Evolutionary conservation across 2,329 filamentous ascomycete species (phyloP), one percentile per base, ranked within the genome.

Genomic region (Stemphylium beticola): DNA sequence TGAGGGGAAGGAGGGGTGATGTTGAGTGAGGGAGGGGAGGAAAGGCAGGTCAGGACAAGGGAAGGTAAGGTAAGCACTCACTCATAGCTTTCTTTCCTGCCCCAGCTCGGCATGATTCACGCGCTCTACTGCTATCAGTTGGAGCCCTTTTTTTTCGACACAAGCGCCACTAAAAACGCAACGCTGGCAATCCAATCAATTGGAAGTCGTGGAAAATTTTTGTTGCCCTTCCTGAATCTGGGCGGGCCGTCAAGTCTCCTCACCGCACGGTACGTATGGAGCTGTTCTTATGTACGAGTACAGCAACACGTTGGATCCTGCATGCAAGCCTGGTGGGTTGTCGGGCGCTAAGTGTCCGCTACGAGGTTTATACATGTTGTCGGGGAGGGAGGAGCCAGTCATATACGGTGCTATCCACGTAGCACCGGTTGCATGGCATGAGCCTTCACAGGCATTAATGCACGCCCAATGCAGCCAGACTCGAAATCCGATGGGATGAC

Each of bases 81-180:
- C 74, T 75, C 73, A 65, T 74, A 74, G 72, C 72, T 76, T 61
- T 69, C 66, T 53, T 71, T 73, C 61, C 71, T 71, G 57, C 71
- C 70, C 72, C 73, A 73, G 66, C 71, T 75, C 62, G 73, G 71
- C 74, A 76, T 76, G 62, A 61, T 67, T 62, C 63, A 60, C 57
- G 49, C 50, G 41, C 45, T 44, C 50, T 46, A 34, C 53, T 64
- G 53, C 61, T 65, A 66, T 66, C 64, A 59, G 49, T 52, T 44
- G 40, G 26, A 44, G 44, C 43, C 26, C 26, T 29, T 29, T 29
- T 29, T 29, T 29, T 29, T 11, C 26, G 10, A 29, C 3, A 29
- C 45, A 53, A 52, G 48, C 53, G 53, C 53, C 47, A 52, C 53
- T 51, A 26, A 41, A 41, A 39, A 42, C 34, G 40, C 52, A 36